phyloP scores from a whole-genome alignment of 208 protist genomes.

The Jaenimonas drosophilae region DNA sequence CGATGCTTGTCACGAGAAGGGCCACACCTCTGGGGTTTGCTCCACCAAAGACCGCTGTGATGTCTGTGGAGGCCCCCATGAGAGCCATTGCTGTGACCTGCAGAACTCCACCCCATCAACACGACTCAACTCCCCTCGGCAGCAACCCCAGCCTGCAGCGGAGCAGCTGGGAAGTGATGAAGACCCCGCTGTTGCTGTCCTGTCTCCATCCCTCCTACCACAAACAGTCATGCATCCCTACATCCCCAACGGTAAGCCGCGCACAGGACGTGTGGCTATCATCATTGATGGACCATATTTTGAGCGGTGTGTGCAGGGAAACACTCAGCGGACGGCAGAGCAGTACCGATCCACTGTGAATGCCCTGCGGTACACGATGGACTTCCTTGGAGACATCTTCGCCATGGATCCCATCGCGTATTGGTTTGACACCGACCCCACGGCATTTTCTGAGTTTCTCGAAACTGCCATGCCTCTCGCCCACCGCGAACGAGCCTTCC shows the following conservation, averaged over 20 bases:
- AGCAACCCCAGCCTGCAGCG: not conserved
- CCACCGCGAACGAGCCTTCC: conserved; percentile 46
- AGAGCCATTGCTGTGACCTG: too few species aligned
- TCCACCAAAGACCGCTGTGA: conserved; percentile 10
- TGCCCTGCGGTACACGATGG: conserved; percentile 47
- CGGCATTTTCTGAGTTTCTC: conserved; percentile 64
- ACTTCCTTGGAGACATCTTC: conserved; percentile 79
- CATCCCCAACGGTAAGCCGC: not conserved
- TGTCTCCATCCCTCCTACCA: too few species aligned
- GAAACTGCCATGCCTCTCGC: conserved; percentile 63
- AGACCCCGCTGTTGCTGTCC: not conserved
- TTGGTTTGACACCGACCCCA: conserved; percentile 82
- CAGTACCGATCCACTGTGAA: conserved; percentile 49
- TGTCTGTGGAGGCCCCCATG: not conserved
- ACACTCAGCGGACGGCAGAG: conserved; percentile 12
- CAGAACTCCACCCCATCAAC: not conserved
- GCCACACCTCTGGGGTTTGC: conserved; percentile 68
- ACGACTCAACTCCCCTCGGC: too few species aligned
- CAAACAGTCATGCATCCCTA: too few species aligned
- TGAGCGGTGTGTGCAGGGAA: conserved; percentile 48
- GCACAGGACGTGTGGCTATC: conserved; percentile 46
- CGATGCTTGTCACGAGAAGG: conserved; percentile 61
- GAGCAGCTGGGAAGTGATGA: not conserved
- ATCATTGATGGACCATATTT: conserved; percentile 85
- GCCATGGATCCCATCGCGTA: conserved; percentile 54